phyloP scores from a whole-genome alignment of 768 basidiomycete genomes.

The Infundibulicybe gibba region DNA sequence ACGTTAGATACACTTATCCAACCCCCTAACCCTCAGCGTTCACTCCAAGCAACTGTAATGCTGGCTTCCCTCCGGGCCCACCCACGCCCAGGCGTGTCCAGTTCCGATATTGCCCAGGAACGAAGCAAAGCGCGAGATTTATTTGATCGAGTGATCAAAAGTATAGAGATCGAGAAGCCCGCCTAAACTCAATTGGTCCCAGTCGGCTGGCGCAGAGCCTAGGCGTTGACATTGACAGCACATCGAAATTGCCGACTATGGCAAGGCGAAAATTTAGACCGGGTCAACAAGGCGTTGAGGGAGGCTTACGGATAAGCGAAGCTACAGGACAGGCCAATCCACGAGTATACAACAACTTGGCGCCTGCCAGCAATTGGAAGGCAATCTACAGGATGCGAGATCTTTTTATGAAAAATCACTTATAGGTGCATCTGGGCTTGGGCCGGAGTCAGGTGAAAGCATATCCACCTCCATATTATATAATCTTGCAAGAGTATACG shows the following conservation, averaged over 20 bases:
- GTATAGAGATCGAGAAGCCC: constrained; percentile 60
- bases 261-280: constrained; percentile 77
- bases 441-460: constrained; percentile 51
- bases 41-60: constrained; percentile 82
- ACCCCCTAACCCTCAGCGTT: constrained; percentile 58
- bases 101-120: constrained; percentile 72
- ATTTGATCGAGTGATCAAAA: constrained; percentile 70
- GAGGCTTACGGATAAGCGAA: constrained; percentile 70
- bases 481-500: constrained; percentile 90
- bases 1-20: constrained; percentile 77
- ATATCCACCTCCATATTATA: constrained; percentile 83
- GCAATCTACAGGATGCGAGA: constrained; percentile 51
- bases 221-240: constrained; percentile 79
- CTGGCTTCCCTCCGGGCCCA: constrained; percentile 86
- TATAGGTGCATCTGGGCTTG: constrained; percentile 46
- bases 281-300: constrained; percentile 67
- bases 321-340: constrained; percentile 51
- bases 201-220: constrained; percentile 49
- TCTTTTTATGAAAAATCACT: constrained; percentile 73
- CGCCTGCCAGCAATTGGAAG: constrained; percentile 69
- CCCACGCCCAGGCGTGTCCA: constrained; percentile 76
- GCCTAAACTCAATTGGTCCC: constrained; percentile 35
- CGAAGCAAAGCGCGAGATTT: constrained; percentile 73
- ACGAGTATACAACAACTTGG: constrained; percentile 76
- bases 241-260: constrained; percentile 89